A percentile compares a stretch with the other conserved stretches of the same genome.
These are phyloP conservation scores for Trypanosoma conorhini DNA, from an alignment of 208 protist species.

Conservation along the genomic window DNA sequence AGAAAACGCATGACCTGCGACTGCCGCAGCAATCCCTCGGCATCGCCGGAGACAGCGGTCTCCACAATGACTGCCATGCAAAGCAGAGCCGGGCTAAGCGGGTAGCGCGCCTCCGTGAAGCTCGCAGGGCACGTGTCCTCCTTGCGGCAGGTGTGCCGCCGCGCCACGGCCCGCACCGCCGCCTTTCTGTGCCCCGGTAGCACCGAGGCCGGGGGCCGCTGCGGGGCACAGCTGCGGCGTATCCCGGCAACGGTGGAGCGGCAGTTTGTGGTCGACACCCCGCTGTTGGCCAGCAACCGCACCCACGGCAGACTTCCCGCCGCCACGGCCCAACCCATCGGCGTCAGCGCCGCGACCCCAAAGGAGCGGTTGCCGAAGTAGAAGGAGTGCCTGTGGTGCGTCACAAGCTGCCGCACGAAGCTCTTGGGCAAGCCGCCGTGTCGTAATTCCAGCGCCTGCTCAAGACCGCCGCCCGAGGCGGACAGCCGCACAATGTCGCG, in stretches of 20 bases:
- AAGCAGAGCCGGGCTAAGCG: slow-evolving; percentile 52
- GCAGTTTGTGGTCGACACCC: slow-evolving; percentile 49
- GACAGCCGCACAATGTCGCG: slow-evolving; percentile 3
- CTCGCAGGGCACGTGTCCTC: slow-evolving; percentile 8
- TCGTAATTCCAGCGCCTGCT: slow-evolving; percentile 8
- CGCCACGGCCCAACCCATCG: slow-evolving; percentile 61
- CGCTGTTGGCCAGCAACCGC: slow-evolving; percentile 50
- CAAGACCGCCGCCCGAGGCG: slow-evolving; percentile 4
- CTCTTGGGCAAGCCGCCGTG: neutral
- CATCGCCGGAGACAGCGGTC: slow-evolving; percentile 9
- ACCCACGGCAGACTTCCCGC: slow-evolving; percentile 68
- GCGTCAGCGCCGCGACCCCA: slow-evolving; percentile 49
- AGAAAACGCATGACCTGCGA: slow-evolving; percentile 56
- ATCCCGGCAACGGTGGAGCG: slow-evolving; percentile 40
- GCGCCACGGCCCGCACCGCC: neutral
- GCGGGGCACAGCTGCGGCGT: neutral
- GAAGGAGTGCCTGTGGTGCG: slow-evolving; percentile 20
- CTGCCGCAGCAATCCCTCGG: slow-evolving; percentile 27
- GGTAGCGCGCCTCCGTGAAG: slow-evolving; percentile 30
- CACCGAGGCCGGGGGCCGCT: neutral
- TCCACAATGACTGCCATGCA: slow-evolving; percentile 47
- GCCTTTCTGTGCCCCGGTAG: neutral
- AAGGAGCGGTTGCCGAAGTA: slow-evolving; percentile 40
- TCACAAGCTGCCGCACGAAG: slow-evolving; percentile 6
- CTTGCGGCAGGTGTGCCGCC: slow-evolving; percentile 11